Evolutionary conservation across 768 basidiomycete species (phyloP), one percentile per base, ranked within the genome.

Genomic region (Lanmaoa pseudosensibilis): DNA sequence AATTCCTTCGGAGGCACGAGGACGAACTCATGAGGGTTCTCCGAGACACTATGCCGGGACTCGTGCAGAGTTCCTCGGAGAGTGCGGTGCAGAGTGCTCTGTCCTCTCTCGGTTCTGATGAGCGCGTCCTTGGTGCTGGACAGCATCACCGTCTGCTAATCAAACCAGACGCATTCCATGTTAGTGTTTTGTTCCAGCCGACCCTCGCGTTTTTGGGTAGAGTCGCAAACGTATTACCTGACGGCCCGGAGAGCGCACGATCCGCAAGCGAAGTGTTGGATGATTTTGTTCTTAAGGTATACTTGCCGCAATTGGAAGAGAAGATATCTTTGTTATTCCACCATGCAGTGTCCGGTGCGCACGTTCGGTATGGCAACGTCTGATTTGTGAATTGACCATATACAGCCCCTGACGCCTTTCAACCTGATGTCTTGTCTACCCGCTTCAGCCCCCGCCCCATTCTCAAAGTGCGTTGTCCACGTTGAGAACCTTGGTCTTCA

Each of bases 231-330:
- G 76, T 88, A 27, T 75, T 97, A 30, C 93, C 94, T 2, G 80
- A 83, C 46, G 91, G 87, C 4, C 63, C 82, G 32, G 89, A 91
- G 58, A 79, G 81, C 32, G 80, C 83, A 21, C 78, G 81, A 49
- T 80, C 85, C 2, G 86, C 90, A 27, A 87, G 84, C 43, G 77
- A 82, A 19, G 83, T 95, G 12, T 70, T 98, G 56, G 93, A 98
- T 57, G 92, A 97, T 48, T 98, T 99, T 67, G 93, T 99, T 13
- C 75, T 94, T 41, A 90, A 87, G 54, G 89, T 93, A 1, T 98
- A 96, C 75, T 74, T 98, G 45, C 96, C 96, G 0, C 95, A 97
- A 70, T 72, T 99, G 56, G 95, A 98, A 69, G 95, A 98, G 69
- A 94, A 93, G 69, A 92, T 96, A 46, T 87, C 90, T 1, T 78